Conservation (phyloP, 2,329 filamentous ascomycete genomes). For the Xylariaceae sp. region DNA sequence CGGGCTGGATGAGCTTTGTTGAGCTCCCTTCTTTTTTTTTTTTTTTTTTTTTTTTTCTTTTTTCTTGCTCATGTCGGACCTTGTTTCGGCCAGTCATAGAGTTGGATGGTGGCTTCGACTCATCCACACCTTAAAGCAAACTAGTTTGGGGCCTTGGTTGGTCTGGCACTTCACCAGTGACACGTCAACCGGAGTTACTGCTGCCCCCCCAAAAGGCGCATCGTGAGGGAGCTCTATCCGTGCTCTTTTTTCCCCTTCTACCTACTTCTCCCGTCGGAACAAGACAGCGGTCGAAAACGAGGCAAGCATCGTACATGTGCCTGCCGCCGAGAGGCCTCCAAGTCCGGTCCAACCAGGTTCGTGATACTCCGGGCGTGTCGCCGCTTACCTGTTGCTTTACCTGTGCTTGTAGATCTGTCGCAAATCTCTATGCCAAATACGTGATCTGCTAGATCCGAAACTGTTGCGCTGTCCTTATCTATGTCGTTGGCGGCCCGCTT, state of each 20-base stretch:
- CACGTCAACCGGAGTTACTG: constrained; percentile 24
- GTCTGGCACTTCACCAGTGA: constrained; percentile 22
- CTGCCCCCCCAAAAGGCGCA: constrained; percentile 25
- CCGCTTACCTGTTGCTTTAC: constrained; percentile 8
- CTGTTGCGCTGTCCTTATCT: constrained; percentile 5
- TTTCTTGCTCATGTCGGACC: constrained; percentile 8
- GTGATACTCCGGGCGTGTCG: constrained; percentile 12
- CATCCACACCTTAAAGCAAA: constrained; percentile 14
- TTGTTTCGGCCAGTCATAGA: constrained; percentile 12
- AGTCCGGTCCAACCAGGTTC: constrained; percentile 11
- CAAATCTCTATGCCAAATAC: constrained; percentile 6
- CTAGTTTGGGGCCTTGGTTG: constrained; percentile 12
- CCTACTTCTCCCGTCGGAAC: constrained; percentile 5
- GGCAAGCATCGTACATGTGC: constrained; percentile 18
- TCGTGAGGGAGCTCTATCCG: constrained; percentile 17
- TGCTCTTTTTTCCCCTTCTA: background rate
- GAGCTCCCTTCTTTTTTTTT: background rate
- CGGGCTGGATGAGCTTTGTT: background rate
- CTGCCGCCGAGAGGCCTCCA: constrained; percentile 13
- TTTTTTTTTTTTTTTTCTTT: background rate
- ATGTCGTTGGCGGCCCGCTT: constrained; percentile 1
- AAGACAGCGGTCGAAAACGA: constrained; percentile 12
- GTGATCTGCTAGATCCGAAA: constrained; percentile 5
- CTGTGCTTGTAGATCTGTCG: constrained; percentile 5
- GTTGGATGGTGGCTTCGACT: background rate